A percentile compares a stretch with the other conserved stretches of the same genome.
Conservation (phyloP, 1,284 basidiomycete genomes). For the Uromyces viciae-fabae region DNA sequence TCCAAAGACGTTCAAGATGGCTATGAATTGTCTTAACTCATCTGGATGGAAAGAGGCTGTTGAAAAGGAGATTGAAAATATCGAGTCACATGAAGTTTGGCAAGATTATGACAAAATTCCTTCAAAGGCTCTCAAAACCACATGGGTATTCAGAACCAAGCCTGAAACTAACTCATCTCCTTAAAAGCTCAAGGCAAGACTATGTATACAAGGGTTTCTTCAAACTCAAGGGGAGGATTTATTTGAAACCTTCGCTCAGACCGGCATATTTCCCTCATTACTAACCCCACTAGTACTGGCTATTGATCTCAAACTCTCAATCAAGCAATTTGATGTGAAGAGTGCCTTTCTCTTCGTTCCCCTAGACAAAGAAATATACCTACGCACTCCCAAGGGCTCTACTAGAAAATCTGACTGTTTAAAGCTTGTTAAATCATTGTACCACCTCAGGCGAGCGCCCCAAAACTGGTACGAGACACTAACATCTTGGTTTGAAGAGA, state of each 20-base stretch:
- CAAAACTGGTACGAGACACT: background rate
- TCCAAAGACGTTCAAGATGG: background rate
- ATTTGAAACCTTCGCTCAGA: conserved; percentile 57
- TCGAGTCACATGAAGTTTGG: background rate
- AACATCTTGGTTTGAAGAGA: background rate
- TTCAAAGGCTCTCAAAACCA: background rate
- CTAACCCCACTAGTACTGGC: conserved; percentile 56
- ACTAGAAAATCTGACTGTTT: background rate
- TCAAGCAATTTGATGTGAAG: conserved; percentile 58
- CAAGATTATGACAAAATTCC: background rate
- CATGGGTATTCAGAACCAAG: background rate
- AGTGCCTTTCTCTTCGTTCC: conserved; percentile 57
- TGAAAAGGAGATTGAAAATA: background rate
- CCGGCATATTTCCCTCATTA: conserved; percentile 55
- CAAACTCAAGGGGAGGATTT: conserved; percentile 58
- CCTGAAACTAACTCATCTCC: background rate
- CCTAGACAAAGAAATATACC: conserved; percentile 57
- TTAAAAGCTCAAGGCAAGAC: background rate
- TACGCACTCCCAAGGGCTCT: conserved; percentile 53
- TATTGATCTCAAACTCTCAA: conserved; percentile 52
- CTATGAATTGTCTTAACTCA: background rate
- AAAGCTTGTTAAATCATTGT: background rate
- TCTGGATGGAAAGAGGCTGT: background rate
- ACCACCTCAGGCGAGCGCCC: background rate
- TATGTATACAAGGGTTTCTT: conserved; percentile 55